phyloP scores from a whole-genome alignment of 495 filamentous ascomycete genomes.

The Staphylotrichum longicolle region DNA sequence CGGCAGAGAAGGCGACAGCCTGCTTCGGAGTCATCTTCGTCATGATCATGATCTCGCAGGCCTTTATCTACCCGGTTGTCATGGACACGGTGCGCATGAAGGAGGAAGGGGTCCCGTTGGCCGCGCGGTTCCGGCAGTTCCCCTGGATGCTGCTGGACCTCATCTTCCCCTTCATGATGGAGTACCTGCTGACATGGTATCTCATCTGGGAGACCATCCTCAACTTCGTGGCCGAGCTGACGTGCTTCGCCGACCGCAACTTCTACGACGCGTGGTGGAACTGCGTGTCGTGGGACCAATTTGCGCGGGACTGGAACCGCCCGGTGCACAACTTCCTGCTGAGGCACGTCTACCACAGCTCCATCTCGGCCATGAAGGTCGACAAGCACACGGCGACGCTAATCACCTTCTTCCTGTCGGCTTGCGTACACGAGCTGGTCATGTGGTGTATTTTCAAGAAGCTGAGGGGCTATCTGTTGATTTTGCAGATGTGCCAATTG shows the following conservation, averaged over 20 bases:
- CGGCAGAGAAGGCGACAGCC: slow-evolving; percentile 64
- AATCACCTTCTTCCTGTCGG: slow-evolving; percentile 68
- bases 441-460: slow-evolving; percentile 79
- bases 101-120: slow-evolving; percentile 55
- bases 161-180: slow-evolving; percentile 72
- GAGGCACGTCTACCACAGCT: slow-evolving; percentile 71
- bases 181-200: slow-evolving; percentile 69
- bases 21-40: slow-evolving; percentile 66
- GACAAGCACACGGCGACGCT: slow-evolving; percentile 67
- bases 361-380: slow-evolving; percentile 66
- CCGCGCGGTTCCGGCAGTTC: slow-evolving; percentile 60
- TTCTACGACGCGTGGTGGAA: slow-evolving; percentile 79
- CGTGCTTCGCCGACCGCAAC: slow-evolving; percentile 69
- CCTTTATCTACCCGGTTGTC: slow-evolving; percentile 63
- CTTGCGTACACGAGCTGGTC: slow-evolving; percentile 69
- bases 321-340: slow-evolving; percentile 70
- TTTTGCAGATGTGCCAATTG: slow-evolving; percentile 68
- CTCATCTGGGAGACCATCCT: slow-evolving; percentile 80
- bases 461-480: slow-evolving; percentile 67
- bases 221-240: slow-evolving; percentile 71
- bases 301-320: slow-evolving; percentile 71
- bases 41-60: slow-evolving; percentile 58
- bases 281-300: slow-evolving; percentile 60
- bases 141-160: slow-evolving; percentile 68
- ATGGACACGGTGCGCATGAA: slow-evolving; percentile 64